Percentiles rank a stretch among this genome's conserved stretches.
These are phyloP conservation scores for Cercophora newfieldiana DNA, from an alignment of 495 filamentous ascomycete species.

Conservation along the genomic window DNA sequence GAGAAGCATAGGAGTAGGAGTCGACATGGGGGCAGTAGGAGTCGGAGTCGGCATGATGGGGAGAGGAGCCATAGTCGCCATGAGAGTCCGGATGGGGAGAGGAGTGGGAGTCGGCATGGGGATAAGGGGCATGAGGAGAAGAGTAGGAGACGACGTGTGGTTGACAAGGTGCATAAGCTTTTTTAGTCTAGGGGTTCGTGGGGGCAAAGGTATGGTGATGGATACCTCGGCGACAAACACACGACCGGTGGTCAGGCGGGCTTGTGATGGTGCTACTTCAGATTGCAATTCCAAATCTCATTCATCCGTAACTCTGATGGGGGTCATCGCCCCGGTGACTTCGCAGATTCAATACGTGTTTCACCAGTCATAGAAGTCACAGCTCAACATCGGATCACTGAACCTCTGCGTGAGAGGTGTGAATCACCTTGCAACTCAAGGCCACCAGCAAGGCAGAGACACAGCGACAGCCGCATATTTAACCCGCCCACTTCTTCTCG, in stretches of 20 bases:
- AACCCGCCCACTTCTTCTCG: neutral
- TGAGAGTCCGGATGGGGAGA: neutral
- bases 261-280: neutral
- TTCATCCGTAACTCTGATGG: neutral
- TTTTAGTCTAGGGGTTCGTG: neutral
- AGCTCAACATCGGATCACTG: neutral
- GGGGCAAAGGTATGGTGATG: no score
- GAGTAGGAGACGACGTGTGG: neutral
- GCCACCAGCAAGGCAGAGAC: neutral
- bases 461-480: neutral
- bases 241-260: no score
- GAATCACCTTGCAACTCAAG: neutral
- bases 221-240: no score
- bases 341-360: neutral
- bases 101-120: neutral
- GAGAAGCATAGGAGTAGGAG: conserved; percentile 8
- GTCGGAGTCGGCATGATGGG: conserved; percentile 4
- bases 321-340: neutral
- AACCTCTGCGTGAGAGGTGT: neutral
- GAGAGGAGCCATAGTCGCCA: conserved; percentile 2
- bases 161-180: neutral
- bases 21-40: no score
- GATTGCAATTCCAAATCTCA: neutral
- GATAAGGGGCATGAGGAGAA: neutral
- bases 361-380: neutral